Conservation (phyloP, 495 filamentous ascomycete genomes). For the Penicillium antarcticum region DNA sequence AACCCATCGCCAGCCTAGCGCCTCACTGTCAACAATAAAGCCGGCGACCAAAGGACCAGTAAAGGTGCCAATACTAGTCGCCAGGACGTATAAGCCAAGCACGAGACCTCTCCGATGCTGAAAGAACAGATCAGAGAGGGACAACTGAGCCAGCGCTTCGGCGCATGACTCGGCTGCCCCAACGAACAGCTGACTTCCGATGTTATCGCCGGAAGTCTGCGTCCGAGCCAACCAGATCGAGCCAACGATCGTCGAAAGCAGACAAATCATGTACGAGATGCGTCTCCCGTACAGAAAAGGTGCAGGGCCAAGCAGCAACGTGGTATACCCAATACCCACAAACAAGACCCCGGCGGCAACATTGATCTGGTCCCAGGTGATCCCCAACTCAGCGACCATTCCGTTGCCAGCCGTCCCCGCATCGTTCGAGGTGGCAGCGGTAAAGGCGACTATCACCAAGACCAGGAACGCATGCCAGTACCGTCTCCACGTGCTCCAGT, state of each 20-base stretch:
- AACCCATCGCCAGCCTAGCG: constrained; percentile 28
- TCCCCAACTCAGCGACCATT: constrained; percentile 19
- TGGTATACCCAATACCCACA: constrained; percentile 23
- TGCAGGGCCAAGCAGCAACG: constrained; percentile 17
- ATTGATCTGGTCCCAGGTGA: constrained; percentile 22
- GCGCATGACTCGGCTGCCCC: constrained; percentile 28
- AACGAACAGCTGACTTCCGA: constrained; percentile 27
- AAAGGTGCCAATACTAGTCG: constrained; percentile 30
- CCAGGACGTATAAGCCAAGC: constrained; percentile 24
- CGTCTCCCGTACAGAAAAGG: constrained; percentile 25
- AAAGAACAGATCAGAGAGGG: constrained; percentile 26
- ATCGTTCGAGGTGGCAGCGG: constrained; percentile 26
- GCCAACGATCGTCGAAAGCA: constrained; percentile 18
- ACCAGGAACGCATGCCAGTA: constrained; percentile 28
- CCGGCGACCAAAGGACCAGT: constrained; percentile 28
- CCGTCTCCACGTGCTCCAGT: constrained; percentile 47
- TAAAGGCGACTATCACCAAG: constrained; percentile 21
- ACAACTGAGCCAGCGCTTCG: constrained; percentile 25
- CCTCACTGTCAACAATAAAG: constrained; percentile 20
- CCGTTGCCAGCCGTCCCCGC: constrained; percentile 25
- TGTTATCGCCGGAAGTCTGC: constrained; percentile 16
- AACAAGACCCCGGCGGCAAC: constrained; percentile 26
- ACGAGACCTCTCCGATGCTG: constrained; percentile 24
- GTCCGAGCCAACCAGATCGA: constrained; percentile 21
- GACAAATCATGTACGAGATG: constrained; percentile 22